phyloP scores from a whole-genome alignment of 2,329 filamentous ascomycete species.

The Pseudohalonectria lignicola region DNA sequence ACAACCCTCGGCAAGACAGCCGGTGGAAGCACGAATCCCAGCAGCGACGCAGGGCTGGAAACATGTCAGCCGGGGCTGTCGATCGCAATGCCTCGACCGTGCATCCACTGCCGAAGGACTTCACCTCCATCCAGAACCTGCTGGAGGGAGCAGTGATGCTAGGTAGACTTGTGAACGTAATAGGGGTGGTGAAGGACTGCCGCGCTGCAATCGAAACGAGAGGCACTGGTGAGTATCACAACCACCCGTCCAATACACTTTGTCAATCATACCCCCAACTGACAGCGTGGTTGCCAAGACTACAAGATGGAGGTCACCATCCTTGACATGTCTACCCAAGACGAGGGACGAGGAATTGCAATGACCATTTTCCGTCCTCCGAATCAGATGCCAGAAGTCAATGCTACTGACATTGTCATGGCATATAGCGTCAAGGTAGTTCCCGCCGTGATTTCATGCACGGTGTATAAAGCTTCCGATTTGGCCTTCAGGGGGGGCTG shows the following conservation, averaged over 20 bases:
- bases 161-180: slow-evolving; percentile 38
- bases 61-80: too few species aligned
- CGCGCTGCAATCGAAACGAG: too few species aligned
- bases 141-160: slow-evolving; percentile 24
- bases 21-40: too few species aligned
- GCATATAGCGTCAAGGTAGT: slow-evolving; percentile 1
- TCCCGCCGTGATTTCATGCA: too few species aligned
- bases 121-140: slow-evolving; percentile 28
- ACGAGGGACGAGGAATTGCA: slow-evolving; percentile 24
- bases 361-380: slow-evolving; percentile 52
- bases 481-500: too few species aligned
- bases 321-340: slow-evolving; percentile 44
- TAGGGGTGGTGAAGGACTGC: slow-evolving; percentile 62
- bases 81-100: not conserved
- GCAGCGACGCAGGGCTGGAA: too few species aligned
- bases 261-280: too few species aligned
- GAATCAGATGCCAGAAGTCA: slow-evolving; percentile 34
- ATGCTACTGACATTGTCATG: slow-evolving; percentile 53
- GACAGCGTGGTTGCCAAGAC: too few species aligned
- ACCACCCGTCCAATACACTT: too few species aligned
- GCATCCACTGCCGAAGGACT: slow-evolving; percentile 23
- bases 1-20: too few species aligned
- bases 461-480: too few species aligned
- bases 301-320: slow-evolving; percentile 50
- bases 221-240: too few species aligned